Evolutionary conservation across 768 basidiomycete genomes (phyloP).

Genomic region (Cyclocybe aegerita): DNA sequence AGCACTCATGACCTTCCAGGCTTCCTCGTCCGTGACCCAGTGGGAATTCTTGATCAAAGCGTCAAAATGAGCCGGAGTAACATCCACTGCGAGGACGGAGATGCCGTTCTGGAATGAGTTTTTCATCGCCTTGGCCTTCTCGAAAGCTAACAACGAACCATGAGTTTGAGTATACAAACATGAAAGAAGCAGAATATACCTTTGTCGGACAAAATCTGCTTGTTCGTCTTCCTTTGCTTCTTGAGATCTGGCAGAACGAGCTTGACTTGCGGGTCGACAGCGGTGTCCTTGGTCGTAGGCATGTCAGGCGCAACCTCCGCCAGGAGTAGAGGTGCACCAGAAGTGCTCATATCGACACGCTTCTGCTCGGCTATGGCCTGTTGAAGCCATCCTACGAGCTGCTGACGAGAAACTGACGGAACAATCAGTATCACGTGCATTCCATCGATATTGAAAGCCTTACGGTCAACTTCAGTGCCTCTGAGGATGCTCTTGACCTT

Average conservation of each 20-base stretch:
- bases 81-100: slow-evolving; percentile 73
- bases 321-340: slow-evolving; percentile 46
- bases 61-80: slow-evolving; percentile 60
- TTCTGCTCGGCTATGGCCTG: slow-evolving; percentile 80
- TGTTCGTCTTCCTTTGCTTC: slow-evolving; percentile 72
- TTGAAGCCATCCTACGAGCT: slow-evolving; percentile 74
- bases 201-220: slow-evolving; percentile 67
- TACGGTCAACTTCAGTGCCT: slow-evolving; percentile 75
- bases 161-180: not conserved
- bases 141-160: slow-evolving; percentile 51
- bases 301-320: slow-evolving; percentile 33
- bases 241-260: slow-evolving; percentile 71
- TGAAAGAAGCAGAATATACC: slow-evolving; percentile 36
- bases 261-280: slow-evolving; percentile 49
- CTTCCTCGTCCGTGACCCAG: slow-evolving; percentile 78
- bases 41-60: slow-evolving; percentile 50
- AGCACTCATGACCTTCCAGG: slow-evolving; percentile 60
- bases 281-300: slow-evolving; percentile 37
- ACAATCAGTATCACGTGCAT: not conserved
- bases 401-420: slow-evolving; percentile 49
- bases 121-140: slow-evolving; percentile 57
- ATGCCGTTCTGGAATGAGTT: slow-evolving; percentile 57
- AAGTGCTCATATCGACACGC: slow-evolving; percentile 64
- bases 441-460: slow-evolving; percentile 16
- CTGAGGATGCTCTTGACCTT: slow-evolving; percentile 82